Base-by-base conservation (phyloP, 164 flowering plant genomes). In the Kingdonia uniflora region DNA sequence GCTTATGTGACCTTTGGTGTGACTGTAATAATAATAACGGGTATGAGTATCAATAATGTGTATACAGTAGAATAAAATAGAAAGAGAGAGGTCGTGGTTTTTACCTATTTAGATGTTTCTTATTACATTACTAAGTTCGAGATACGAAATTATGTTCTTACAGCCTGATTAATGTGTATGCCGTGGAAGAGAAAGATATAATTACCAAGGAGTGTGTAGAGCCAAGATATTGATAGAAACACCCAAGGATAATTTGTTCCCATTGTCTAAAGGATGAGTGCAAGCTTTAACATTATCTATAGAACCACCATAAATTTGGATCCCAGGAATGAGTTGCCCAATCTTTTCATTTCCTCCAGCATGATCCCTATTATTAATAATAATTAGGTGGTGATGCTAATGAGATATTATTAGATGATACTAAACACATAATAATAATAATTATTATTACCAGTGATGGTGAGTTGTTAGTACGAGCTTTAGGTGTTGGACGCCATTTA, bases 171-270 rank as follows among this genome's bases (percentile, higher is more conserved):
- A 0, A 56, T 19, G 26, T 25, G 2, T 5, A 23, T 11, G 46
- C 1, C 52, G 16, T 21, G n/a, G 23, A 25, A 25, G 26, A 29
- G 40, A 33, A 15, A 24, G n/a, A 23, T 3, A 25, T 20, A 37
- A 69, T 53, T 70, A 92, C 98, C 94, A 80, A 54, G 96, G 99
- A 0, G 99, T 92, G 64, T 92, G 96, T 59, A 92, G 95, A 53
- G 74, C 60, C 51, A 84, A 44, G n/a, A 88, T 69, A 42, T 44
- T 71, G 59, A 81, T 42, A 59, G 72, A 67, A 42, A 71, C 54
- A 12, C 96, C 94, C 26, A 92, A 68, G 0, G 77, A 56, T 2
- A 92, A 14, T 63, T 66, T 84, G 64, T 84, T 89, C 26, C 99
- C 96, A 71, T 86, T 80, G 48, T 84, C 83, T 52, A 92, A 69